Evolutionary conservation across 352 stramenopile genomes (phyloP).

Genomic region (Phytophthora cactorum): DNA sequence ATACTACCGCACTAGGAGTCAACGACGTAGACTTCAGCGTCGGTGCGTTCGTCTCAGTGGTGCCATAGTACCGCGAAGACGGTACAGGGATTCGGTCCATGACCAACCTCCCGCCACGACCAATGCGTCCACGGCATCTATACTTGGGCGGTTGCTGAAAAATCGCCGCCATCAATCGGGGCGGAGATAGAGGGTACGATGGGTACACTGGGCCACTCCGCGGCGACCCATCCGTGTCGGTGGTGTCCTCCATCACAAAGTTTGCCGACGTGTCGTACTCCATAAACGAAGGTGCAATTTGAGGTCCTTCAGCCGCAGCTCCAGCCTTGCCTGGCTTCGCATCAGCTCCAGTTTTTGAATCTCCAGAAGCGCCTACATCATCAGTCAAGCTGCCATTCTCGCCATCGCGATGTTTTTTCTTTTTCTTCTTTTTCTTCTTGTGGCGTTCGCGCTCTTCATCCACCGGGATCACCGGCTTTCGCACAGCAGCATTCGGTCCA

Average conservation of each 20-base stretch:
- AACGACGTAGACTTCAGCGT: constrained; percentile 30
- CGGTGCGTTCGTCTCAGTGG: constrained; percentile 57
- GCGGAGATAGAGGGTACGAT: constrained; percentile 69
- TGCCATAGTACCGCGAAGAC: constrained; percentile 57
- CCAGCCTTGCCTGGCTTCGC: constrained; percentile 18
- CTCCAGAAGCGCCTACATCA: constrained; percentile 11
- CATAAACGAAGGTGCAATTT: constrained; percentile 64
- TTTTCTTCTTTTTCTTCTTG: constrained; percentile 74
- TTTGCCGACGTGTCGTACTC: constrained; percentile 78
- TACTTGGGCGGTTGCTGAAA: constrained; percentile 80
- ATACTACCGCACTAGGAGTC: background rate
- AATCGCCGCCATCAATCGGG: constrained; percentile 67
- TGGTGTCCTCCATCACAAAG: constrained; percentile 54
- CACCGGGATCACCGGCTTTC: constrained; percentile 57
- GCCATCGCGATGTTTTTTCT: constrained; percentile 72
- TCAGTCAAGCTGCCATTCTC: constrained; percentile 31
- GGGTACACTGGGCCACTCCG: constrained; percentile 50
- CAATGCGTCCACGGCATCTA: constrained; percentile 71
- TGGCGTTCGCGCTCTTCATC: constrained; percentile 62
- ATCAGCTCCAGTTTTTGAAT: constrained; percentile 21
- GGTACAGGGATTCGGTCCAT: constrained; percentile 78
- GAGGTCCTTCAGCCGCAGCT: constrained; percentile 37
- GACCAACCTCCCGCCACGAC: constrained; percentile 71
- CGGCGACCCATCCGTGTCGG: constrained; percentile 37
- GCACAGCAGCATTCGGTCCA: constrained; percentile 40